Evolutionary conservation across 768 basidiomycete genomes (phyloP), one percentile per base, ranked within the genome.

Genomic region (Mycena sanguinolenta): DNA sequence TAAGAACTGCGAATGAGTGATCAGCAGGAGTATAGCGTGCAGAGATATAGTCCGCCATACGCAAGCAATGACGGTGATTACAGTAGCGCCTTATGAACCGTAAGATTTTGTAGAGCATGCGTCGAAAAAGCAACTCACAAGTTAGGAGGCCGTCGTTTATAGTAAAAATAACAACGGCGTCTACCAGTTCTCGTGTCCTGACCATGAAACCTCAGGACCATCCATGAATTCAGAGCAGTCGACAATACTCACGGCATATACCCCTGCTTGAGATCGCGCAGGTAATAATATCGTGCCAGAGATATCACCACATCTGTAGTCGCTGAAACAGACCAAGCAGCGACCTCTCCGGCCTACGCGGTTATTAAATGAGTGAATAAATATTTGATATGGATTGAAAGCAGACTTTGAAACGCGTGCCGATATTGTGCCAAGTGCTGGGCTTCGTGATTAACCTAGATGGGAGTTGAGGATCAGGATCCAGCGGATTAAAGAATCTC

Each of bases 181-280:
- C 69, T 17, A 60, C 63, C 21, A 65, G 38, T 21, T 65, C 63
- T 36, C 49, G 69, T n/a, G 58, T 65, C 1, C 69, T 68, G 16
- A 9, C 8, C 14, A 42, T 3, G 30, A 32, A 34, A 54, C 30
- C 3, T 53, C 4, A 21, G 54, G 8, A 8, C 36, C 32, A 27
- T 21, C 39, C 27, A 30, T 17, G 10, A 17, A 17, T 44, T 44
- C 21, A 2, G 27, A 30, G 8, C 34, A 53, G 3, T n/a, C 17
- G 19, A 32, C 19, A 54, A 6, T 4, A 62, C 59, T 14, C 34
- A 68, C 67, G 23, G 10, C 12, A 27, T 55, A 38, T 69, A 69
- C 14, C 69, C 69, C 28, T 70, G 63, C 39, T 64, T 70, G 42
- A 72, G 61, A n/a, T 64, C 58, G 34, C 58, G 60, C 27, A 72